phyloP scores from a whole-genome alignment of 352 stramenopile species.

The Globisporangium paddicum region DNA sequence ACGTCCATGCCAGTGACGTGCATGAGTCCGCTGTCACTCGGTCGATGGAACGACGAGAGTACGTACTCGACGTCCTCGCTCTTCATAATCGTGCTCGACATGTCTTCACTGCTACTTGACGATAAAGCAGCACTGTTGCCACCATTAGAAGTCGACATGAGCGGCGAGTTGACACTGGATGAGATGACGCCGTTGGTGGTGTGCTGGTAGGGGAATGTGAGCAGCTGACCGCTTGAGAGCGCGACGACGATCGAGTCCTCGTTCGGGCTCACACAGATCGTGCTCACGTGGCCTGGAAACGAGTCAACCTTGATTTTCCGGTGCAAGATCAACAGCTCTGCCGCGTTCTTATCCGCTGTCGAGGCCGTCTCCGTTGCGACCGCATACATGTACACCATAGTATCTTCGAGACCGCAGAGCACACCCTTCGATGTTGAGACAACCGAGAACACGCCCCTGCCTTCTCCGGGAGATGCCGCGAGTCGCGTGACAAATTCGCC shows the following conservation, averaged over 20 bases:
- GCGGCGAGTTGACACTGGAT: slow-evolving; percentile 14
- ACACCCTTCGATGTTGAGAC: slow-evolving; percentile 69
- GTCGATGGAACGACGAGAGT: slow-evolving; percentile 66
- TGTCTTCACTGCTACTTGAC: slow-evolving; percentile 15
- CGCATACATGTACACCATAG: slow-evolving; percentile 62
- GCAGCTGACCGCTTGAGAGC: slow-evolving; percentile 55
- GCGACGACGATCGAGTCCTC: slow-evolving; percentile 69
- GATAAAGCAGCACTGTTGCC: slow-evolving; percentile 5
- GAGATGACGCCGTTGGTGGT: slow-evolving; percentile 20
- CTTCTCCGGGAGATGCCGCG: slow-evolving; percentile 42
- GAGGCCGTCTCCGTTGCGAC: slow-evolving; percentile 33
- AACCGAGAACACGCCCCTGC: slow-evolving; percentile 46
- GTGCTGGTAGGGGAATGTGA: slow-evolving; percentile 72
- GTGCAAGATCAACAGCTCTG: slow-evolving; percentile 48
- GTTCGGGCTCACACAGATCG: slow-evolving; percentile 68
- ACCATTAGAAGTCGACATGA: slow-evolving; percentile 8
- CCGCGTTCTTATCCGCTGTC: slow-evolving; percentile 22
- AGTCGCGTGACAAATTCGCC: slow-evolving; percentile 66
- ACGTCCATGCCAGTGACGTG: slow-evolving; percentile 89
- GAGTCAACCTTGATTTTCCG: slow-evolving; percentile 59
- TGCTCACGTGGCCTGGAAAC: slow-evolving; percentile 30
- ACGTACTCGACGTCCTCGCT: slow-evolving; percentile 72
- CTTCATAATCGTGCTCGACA: slow-evolving; percentile 20
- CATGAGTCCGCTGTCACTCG: slow-evolving; percentile 45
- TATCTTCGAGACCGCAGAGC: slow-evolving; percentile 71